phyloP scores from a whole-genome alignment of 2,329 filamentous ascomycete genomes.

The Alternaria triticina region DNA sequence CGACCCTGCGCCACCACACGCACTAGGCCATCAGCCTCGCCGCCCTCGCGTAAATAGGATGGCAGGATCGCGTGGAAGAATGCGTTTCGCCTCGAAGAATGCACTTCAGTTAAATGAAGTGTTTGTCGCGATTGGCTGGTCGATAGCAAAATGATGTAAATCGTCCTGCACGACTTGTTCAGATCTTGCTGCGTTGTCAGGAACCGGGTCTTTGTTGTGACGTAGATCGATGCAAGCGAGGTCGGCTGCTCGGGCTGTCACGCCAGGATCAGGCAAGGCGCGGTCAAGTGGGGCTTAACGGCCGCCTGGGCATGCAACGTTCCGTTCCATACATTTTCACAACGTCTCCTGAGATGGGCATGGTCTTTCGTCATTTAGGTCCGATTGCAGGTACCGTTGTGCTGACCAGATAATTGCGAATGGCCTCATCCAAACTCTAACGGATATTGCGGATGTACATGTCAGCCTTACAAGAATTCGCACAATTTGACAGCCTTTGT shows the following conservation, averaged over 20 bases:
- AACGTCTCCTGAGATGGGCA: constrained; percentile 3
- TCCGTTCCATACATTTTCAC: constrained; percentile 6
- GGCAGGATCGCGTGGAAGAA: constrained; percentile 21
- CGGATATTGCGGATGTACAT: not conserved
- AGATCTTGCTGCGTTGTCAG: constrained; percentile 10
- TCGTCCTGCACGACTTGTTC: not conserved
- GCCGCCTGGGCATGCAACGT: constrained; percentile 12
- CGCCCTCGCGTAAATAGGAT: constrained; percentile 13
- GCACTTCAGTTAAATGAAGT: constrained; percentile 15
- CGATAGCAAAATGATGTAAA: constrained; percentile 29
- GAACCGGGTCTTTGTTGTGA: constrained; percentile 14
- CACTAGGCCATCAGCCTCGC: constrained; percentile 7
- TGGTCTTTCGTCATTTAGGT: not conserved
- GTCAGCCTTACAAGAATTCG: not conserved
- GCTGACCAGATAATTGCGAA: not conserved
- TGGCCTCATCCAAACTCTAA: not conserved
- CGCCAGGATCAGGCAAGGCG: constrained; percentile 15
- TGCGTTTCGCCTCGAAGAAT: constrained; percentile 8
- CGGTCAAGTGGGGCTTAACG: constrained; percentile 12
- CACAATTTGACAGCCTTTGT: not conserved
- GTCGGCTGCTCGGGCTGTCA: constrained; percentile 9
- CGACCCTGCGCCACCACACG: constrained; percentile 4
- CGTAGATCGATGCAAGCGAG: constrained; percentile 13
- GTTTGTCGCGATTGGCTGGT: constrained; percentile 14
- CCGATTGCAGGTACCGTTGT: not conserved